A percentile compares a stretch with the other conserved stretches of the same genome.
Conservation (phyloP, 2,329 filamentous ascomycete species). For the Phaeosphaeria sp. region DNA sequence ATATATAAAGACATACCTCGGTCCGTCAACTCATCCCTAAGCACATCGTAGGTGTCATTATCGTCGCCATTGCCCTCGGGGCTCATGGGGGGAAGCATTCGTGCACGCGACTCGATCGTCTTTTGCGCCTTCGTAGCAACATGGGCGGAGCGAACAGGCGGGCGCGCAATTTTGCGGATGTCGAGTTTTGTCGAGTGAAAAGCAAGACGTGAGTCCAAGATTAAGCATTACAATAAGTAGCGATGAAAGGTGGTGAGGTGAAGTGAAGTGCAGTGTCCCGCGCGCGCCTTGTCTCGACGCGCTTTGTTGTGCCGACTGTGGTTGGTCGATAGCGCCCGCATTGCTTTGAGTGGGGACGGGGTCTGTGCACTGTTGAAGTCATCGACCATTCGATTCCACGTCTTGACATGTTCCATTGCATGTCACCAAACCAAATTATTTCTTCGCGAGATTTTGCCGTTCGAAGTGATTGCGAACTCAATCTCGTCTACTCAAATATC, state of each 20-base stretch:
- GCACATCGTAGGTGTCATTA: slow-evolving; percentile 50
- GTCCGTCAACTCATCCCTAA: slow-evolving; percentile 40
- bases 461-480: no score
- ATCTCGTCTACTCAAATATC: no score
- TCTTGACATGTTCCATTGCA: no score
- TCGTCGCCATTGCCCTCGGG: slow-evolving; percentile 38
- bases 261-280: slow-evolving; percentile 12
- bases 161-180: not conserved
- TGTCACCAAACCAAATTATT: no score
- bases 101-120: slow-evolving; percentile 45
- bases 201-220: not conserved
- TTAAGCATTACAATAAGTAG: slow-evolving; percentile 34
- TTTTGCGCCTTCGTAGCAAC: slow-evolving; percentile 50
- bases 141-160: slow-evolving; percentile 38
- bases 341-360: not conserved
- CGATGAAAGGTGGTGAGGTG: slow-evolving; percentile 11
- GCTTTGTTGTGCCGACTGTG: slow-evolving; percentile 6
- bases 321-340: slow-evolving; percentile 23
- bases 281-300: slow-evolving; percentile 38
- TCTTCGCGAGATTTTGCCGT: no score
- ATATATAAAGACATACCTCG: slow-evolving; percentile 41
- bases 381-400: slow-evolving; percentile 1
- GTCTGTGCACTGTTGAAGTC: slow-evolving; percentile 13
- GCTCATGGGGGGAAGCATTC: slow-evolving; percentile 53
- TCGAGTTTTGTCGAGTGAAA: not conserved